Percentiles rank a stretch among this genome's conserved stretches.
These are phyloP conservation scores for Geotrichum citri-aurantii DNA, from an alignment of 1,139 yeast species.

Conservation along the genomic window DNA sequence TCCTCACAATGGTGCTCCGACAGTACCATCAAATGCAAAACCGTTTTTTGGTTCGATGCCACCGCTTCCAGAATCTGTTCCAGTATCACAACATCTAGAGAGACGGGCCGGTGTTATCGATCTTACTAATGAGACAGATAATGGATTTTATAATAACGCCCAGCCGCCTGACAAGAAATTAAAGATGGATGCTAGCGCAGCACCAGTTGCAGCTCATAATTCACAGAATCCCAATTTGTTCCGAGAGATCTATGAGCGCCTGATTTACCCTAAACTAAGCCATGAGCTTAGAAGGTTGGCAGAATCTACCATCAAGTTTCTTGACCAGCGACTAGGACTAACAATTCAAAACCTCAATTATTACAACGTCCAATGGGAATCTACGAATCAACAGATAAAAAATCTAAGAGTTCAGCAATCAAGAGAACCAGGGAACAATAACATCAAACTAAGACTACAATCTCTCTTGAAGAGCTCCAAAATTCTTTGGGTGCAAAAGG, in stretches of 20 bases:
- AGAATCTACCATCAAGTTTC: neutral
- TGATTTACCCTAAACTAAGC: conserved; percentile 4
- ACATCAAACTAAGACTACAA: neutral
- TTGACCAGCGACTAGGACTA: neutral
- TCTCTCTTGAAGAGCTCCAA: conserved; percentile 1
- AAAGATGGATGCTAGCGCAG: neutral
- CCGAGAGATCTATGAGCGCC: conserved; percentile 2
- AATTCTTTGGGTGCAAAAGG: conserved; percentile 11
- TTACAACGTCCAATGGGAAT: neutral
- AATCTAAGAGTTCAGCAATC: neutral
- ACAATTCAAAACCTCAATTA: neutral
- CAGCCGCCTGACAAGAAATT: neutral
- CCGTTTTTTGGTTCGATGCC: neutral
- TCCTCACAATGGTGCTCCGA: neutral
- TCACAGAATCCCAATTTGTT: neutral
- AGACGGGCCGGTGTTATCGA: neutral
- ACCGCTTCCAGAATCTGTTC: neutral
- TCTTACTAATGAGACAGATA: conserved; percentile 7
- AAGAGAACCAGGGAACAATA: neutral
- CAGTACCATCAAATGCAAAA: neutral
- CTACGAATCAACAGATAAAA: neutral
- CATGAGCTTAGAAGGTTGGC: neutral
- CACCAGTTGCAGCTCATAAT: neutral
- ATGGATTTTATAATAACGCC: neutral
- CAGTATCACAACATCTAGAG: neutral